These are phyloP conservation scores for Colletotrichum kahawae DNA, from an alignment of 2,329 filamentous ascomycete genomes.

Conservation along the genomic window DNA sequence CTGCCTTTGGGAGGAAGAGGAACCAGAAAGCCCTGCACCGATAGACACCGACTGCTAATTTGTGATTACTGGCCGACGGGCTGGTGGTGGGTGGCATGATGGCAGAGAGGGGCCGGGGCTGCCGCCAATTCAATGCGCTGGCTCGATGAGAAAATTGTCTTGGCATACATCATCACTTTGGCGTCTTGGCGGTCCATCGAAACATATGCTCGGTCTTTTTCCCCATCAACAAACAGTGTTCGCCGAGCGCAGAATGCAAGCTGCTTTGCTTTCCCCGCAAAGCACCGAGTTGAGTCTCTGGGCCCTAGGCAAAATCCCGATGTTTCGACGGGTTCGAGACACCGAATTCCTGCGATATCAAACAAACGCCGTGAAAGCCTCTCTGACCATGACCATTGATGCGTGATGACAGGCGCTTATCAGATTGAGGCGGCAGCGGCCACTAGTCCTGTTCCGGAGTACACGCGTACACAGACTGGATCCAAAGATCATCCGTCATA, in stretches of 20 bases:
- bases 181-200: neutral
- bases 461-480: neutral
- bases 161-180: constrained; percentile 13
- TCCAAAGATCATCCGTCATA: neutral
- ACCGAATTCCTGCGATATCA: neutral
- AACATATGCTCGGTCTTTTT: neutral
- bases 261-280: neutral
- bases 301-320: neutral
- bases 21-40: neutral
- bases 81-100: neutral
- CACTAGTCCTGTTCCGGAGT: neutral
- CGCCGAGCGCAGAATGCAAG: neutral
- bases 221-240: neutral
- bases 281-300: neutral
- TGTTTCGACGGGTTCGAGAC: neutral
- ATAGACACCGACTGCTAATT: neutral
- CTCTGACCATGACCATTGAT: neutral
- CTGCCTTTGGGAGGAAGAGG: neutral
- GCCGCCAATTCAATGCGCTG: neutral
- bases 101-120: constrained; percentile 1
- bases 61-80: neutral
- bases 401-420: neutral
- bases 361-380: neutral
- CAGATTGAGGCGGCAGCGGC: neutral
- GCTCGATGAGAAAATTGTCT: neutral